These are phyloP conservation scores for Zymoseptoria pseudotritici DNA, from an alignment of 2,329 filamentous ascomycete genomes.

Conservation along the genomic window DNA sequence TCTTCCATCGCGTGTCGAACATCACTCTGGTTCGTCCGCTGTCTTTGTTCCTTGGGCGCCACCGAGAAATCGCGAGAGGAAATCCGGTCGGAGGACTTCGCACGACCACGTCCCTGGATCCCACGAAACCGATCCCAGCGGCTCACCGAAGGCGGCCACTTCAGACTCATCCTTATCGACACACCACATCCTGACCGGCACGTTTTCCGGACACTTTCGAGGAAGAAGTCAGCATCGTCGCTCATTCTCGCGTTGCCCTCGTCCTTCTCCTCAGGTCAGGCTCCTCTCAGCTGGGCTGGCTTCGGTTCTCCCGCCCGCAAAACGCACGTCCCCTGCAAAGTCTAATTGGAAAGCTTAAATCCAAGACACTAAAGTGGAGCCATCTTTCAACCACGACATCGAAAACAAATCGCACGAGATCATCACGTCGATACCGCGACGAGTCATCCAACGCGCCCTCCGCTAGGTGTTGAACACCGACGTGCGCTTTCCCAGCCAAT, in stretches of 20 bases:
- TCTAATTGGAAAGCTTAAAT: neutral
- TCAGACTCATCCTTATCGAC: neutral
- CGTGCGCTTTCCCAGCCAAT: neutral
- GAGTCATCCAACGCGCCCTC: neutral
- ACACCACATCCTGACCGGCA: neutral
- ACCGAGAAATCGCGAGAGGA: constrained; percentile 8
- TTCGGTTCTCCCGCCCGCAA: neutral
- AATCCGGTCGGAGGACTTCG: neutral
- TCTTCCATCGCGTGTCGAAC: constrained; percentile 1
- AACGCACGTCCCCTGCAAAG: neutral
- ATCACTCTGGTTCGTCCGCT: constrained; percentile 3
- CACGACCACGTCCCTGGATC: neutral
- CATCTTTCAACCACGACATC: neutral
- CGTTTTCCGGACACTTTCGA: neutral
- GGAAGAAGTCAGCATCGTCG: neutral
- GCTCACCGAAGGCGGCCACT: neutral
- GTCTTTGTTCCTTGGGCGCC: constrained; percentile 13
- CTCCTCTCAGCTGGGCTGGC: neutral
- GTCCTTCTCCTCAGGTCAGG: neutral
- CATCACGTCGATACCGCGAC: neutral
- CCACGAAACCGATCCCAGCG: neutral
- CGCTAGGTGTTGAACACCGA: neutral
- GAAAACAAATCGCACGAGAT: neutral
- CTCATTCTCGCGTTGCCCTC: neutral
- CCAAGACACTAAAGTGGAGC: neutral